Evolutionary conservation across 768 basidiomycete species (phyloP).

Genomic region (Thelephora aurantiotincta): DNA sequence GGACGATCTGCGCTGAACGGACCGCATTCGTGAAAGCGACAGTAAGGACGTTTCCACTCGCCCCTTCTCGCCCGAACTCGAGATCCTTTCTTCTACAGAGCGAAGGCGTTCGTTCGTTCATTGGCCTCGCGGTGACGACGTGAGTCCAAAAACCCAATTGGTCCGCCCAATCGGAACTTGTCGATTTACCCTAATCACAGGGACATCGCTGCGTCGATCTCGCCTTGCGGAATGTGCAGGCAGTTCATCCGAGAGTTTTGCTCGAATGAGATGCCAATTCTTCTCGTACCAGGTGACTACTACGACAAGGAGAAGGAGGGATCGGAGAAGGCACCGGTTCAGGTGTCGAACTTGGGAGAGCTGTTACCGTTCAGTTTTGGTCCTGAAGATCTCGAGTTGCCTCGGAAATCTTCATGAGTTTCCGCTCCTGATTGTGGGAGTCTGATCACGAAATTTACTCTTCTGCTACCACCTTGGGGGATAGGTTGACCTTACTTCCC

Average conservation of each 20-base stretch:
- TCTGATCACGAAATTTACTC: too few relatives aligned
- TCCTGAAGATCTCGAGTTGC: conserved; percentile 61
- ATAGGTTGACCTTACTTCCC: too few relatives aligned
- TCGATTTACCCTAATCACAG: conserved; percentile 21
- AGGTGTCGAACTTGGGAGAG: conserved; percentile 54
- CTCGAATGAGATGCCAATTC: conserved; percentile 51
- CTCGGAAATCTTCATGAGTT: conserved; percentile 10
- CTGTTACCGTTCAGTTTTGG: conserved; percentile 83
- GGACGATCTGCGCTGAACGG: conserved; percentile 85
- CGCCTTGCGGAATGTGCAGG: conserved; percentile 91
- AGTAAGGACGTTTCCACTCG: conserved; percentile 33
- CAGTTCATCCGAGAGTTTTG: conserved; percentile 88
- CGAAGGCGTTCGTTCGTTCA: conserved; percentile 57
- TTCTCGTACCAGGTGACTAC: conserved; percentile 57
- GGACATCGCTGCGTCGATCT: conserved; percentile 50
- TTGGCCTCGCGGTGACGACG: conserved; percentile 72
- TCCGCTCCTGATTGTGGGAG: too few relatives aligned
- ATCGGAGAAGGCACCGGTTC: conserved; percentile 35
- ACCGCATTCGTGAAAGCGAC: conserved; percentile 93
- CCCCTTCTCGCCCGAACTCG: not conserved
- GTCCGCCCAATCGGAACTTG: not conserved
- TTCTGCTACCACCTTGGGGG: too few relatives aligned
- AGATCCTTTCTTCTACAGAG: conserved; percentile 35
- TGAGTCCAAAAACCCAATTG: conserved; percentile 20
- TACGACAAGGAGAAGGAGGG: conserved; percentile 24